Evolutionary conservation across 1,284 basidiomycete species (phyloP).

Genomic region (Tylopilus sp.): DNA sequence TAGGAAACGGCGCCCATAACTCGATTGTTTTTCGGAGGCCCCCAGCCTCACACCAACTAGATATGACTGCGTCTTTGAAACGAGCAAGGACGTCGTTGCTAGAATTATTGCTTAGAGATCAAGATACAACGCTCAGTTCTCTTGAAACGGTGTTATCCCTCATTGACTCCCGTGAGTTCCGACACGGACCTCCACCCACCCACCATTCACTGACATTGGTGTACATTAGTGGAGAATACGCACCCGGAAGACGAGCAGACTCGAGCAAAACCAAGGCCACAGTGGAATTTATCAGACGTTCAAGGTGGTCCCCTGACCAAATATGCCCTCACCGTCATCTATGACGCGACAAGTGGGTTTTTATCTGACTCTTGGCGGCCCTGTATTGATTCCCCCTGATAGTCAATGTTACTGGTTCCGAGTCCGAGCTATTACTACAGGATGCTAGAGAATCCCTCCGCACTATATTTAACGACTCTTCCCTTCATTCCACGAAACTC

Average conservation of each 20-base stretch:
- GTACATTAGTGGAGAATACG: not conserved
- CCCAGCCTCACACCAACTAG: not conserved
- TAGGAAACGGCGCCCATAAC: slow-evolving; percentile 9
- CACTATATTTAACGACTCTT: too few relatives aligned
- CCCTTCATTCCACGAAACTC: too few relatives aligned
- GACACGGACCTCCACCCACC: not conserved
- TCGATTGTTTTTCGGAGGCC: not conserved
- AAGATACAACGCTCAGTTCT: not conserved
- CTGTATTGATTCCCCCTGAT: too few relatives aligned
- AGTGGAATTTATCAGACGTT: not conserved
- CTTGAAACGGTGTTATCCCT: slow-evolving; percentile 11
- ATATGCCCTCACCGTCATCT: slow-evolving; percentile 16
- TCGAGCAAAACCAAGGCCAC: not conserved
- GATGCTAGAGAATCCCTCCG: too few relatives aligned
- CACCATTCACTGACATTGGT: not conserved
- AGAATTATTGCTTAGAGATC: slow-evolving; percentile 2
- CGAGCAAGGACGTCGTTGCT: not conserved
- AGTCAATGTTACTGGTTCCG: too few relatives aligned
- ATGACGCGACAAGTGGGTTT: not conserved
- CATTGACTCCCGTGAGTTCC: slow-evolving; percentile 13
- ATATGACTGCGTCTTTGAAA: not conserved
- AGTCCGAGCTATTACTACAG: too few relatives aligned
- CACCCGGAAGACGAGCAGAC: not conserved
- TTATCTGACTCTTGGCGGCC: too few relatives aligned
- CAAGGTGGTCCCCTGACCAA: not conserved